phyloP scores from a whole-genome alignment of 805 yeast genomes.

The Kuraishia ogatae region DNA sequence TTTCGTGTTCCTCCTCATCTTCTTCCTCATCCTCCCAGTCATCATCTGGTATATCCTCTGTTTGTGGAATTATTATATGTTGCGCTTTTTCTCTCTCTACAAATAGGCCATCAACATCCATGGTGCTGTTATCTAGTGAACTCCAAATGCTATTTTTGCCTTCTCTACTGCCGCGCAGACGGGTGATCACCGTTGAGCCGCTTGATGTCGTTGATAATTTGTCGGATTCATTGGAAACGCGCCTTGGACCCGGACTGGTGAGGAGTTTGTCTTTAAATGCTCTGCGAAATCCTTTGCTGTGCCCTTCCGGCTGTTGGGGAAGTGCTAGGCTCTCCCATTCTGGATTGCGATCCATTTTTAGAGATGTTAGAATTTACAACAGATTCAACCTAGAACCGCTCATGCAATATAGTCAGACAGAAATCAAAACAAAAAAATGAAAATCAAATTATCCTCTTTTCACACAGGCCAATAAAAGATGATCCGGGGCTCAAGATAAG shows the following conservation, averaged over 20 bases:
- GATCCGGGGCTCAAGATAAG: too few species aligned
- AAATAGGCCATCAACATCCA: not conserved
- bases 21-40: not conserved
- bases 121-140: not conserved
- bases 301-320: not conserved
- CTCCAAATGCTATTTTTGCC: not conserved
- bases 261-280: not conserved
- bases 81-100: not conserved
- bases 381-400: too few species aligned
- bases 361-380: too few species aligned
- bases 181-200: not conserved
- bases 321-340: not conserved
- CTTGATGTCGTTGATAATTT: not conserved
- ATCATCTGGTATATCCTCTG: not conserved
- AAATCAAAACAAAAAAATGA: too few species aligned
- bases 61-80: not conserved
- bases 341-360: not conserved
- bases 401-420: too few species aligned
- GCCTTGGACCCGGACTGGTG: not conserved
- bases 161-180: not conserved
- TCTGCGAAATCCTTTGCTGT: not conserved
- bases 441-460: too few species aligned
- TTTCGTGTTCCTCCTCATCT: not conserved
- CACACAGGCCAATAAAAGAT: too few species aligned
- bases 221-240: not conserved